These are phyloP conservation scores for Lecanicillium sp. DNA, from an alignment of 2,329 filamentous ascomycete genomes.

Conservation along the genomic window DNA sequence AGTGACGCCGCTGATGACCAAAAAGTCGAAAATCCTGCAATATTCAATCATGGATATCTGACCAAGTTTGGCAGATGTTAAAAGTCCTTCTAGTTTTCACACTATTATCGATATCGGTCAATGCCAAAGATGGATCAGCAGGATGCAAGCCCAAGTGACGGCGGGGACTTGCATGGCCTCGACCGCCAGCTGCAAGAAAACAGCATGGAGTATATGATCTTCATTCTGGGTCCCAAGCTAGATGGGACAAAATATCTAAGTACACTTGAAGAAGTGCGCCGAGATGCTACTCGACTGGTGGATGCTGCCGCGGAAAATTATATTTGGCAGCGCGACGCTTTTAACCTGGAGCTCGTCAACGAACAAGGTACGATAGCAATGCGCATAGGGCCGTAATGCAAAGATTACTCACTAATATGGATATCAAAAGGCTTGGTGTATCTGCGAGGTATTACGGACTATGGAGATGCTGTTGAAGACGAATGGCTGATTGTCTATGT, in stretches of 20 bases:
- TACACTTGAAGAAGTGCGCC: slow-evolving; percentile 65
- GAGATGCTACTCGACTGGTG: slow-evolving; percentile 54
- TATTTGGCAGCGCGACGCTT: slow-evolving; percentile 88
- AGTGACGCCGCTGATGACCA: no score
- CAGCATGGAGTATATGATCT: slow-evolving; percentile 72
- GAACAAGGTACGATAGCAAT: slow-evolving; percentile 41
- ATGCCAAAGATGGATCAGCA: no score
- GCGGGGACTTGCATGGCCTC: neutral
- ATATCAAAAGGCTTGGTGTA: slow-evolving; percentile 40
- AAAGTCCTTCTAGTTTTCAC: no score
- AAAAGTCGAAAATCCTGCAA: no score
- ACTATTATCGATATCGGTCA: no score
- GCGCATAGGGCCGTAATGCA: no score
- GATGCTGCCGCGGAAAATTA: slow-evolving; percentile 68
- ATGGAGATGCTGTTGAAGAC: slow-evolving; percentile 90
- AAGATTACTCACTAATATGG: slow-evolving; percentile 9
- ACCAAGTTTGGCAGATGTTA: no score
- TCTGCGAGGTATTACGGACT: slow-evolving; percentile 73
- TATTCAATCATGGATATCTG: no score
- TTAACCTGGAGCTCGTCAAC: slow-evolving; percentile 61
- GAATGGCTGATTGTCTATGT: slow-evolving; percentile 96
- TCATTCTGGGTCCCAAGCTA: slow-evolving; percentile 52
- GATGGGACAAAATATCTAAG: slow-evolving; percentile 51
- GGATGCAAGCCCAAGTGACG: no score
- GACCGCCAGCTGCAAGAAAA: slow-evolving; percentile 56